Conservation (phyloP, 441 rosid species). For the Populus hybrid region DNA sequence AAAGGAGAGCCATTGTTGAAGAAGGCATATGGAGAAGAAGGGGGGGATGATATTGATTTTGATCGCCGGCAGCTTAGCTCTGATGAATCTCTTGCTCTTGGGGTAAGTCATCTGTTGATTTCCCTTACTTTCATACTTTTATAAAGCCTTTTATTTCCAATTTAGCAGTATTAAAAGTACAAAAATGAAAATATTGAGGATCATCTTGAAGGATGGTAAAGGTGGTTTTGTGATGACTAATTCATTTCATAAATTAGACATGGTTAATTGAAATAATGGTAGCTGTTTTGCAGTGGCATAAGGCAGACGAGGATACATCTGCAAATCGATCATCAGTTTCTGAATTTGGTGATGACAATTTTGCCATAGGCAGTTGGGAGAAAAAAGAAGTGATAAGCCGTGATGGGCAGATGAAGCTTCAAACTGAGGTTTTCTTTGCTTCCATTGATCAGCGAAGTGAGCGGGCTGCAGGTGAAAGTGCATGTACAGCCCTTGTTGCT, state of each 20-base stretch:
- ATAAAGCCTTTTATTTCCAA: neutral
- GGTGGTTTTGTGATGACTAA: neutral
- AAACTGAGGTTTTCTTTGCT: conserved; percentile 67
- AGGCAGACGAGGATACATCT: conserved; percentile 51
- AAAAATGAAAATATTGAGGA: neutral
- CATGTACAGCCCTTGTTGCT: conserved; percentile 85
- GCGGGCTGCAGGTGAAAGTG: conserved; percentile 89
- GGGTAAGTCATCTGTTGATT: conserved; percentile 37
- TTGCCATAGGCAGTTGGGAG: conserved; percentile 86
- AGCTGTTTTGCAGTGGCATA: conserved; percentile 54
- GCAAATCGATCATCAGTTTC: conserved; percentile 58
- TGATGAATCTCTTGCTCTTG: conserved; percentile 58
- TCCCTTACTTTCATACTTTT: neutral
- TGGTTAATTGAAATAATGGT: neutral
- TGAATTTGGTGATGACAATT: conserved; percentile 84
- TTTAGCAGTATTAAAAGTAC: neutral
- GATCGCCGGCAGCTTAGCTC: conserved; percentile 86
- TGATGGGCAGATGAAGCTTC: conserved; percentile 82
- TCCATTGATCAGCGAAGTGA: conserved; percentile 92
- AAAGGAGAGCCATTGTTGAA: conserved; percentile 89
- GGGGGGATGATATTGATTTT: conserved; percentile 93
- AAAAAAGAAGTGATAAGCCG: conserved; percentile 67
- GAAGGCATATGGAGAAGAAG: conserved; percentile 83
- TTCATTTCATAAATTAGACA: neutral
- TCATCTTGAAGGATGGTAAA: no score